These are phyloP conservation scores for Carpinus viminea DNA, from an alignment of 306 rosid genomes.

Conservation along the genomic window DNA sequence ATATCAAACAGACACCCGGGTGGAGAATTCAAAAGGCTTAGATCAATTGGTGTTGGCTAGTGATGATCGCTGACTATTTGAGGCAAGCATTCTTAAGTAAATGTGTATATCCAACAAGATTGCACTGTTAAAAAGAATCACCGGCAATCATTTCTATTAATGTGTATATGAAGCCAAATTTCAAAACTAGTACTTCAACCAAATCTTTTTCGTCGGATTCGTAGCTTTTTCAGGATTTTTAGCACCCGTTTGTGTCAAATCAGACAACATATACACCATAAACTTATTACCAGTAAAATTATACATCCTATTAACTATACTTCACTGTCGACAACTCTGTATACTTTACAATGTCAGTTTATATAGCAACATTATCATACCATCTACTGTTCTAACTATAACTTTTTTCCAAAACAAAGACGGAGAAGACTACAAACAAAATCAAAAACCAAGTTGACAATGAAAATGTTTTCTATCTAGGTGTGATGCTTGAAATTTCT, in stretches of 20 bases:
- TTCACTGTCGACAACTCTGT: background rate
- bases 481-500: conserved; percentile 69
- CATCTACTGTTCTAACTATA: background rate
- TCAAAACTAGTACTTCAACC: background rate
- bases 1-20: too few species aligned
- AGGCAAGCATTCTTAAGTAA: too few species aligned
- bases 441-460: background rate
- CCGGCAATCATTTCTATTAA: background rate
- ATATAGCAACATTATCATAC: background rate
- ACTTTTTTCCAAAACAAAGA: background rate
- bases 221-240: background rate
- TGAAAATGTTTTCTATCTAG: conserved; percentile 54
- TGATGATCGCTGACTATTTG: too few species aligned
- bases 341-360: background rate
- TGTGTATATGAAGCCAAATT: background rate
- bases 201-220: background rate
- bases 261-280: background rate
- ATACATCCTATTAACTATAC: background rate
- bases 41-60: too few species aligned
- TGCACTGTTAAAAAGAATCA: background rate
- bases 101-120: background rate
- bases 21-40: too few species aligned
- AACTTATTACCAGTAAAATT: too few species aligned
- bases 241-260: background rate
- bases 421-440: background rate